These are phyloP conservation scores for Corchorus capsularis DNA, from an alignment of 345 rosid genomes.

Conservation along the genomic window DNA sequence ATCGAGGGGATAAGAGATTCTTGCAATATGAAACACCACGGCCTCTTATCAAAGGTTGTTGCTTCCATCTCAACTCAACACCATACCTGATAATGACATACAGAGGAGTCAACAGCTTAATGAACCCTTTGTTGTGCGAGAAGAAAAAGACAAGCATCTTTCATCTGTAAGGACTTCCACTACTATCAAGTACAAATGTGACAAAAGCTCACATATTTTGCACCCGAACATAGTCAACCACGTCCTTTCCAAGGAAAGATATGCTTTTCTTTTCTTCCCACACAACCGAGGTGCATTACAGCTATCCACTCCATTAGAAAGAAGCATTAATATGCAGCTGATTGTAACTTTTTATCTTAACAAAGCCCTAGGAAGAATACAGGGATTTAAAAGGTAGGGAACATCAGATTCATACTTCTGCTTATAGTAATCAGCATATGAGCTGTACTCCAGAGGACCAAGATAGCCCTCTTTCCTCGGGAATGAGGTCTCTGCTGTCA, in stretches of 20 bases:
- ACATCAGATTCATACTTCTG: slow-evolving; percentile 69
- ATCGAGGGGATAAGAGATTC: slow-evolving; percentile 93
- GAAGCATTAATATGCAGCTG: slow-evolving; percentile 27
- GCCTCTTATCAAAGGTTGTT: slow-evolving; percentile 86
- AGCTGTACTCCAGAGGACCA: slow-evolving; percentile 93
- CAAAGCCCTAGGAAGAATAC: not conserved
- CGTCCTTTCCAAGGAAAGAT: slow-evolving; percentile 29
- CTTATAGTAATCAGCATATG: slow-evolving; percentile 90
- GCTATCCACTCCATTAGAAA: slow-evolving; percentile 34
- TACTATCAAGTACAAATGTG: slow-evolving; percentile 24
- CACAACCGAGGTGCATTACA: slow-evolving; percentile 48
- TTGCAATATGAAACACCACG: slow-evolving; percentile 99
- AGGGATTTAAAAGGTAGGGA: not conserved
- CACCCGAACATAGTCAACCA: slow-evolving; percentile 29
- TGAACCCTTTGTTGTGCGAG: slow-evolving; percentile 48
- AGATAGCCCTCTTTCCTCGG: slow-evolving; percentile 99
- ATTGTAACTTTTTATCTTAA: not conserved
- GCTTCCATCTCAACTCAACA: slow-evolving; percentile 68
- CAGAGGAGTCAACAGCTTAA: slow-evolving; percentile 50
- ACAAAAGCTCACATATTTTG: slow-evolving; percentile 11
- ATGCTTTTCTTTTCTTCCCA: slow-evolving; percentile 49
- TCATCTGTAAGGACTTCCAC: slow-evolving; percentile 39
- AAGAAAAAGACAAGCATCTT: slow-evolving; percentile 52
- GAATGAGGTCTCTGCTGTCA: slow-evolving; percentile 93
- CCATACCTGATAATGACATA: slow-evolving; percentile 69